A percentile compares a stretch with the other conserved stretches of the same genome.
phyloP scores from a whole-genome alignment of 305 asterid species.

The Fraxinus ornus region DNA sequence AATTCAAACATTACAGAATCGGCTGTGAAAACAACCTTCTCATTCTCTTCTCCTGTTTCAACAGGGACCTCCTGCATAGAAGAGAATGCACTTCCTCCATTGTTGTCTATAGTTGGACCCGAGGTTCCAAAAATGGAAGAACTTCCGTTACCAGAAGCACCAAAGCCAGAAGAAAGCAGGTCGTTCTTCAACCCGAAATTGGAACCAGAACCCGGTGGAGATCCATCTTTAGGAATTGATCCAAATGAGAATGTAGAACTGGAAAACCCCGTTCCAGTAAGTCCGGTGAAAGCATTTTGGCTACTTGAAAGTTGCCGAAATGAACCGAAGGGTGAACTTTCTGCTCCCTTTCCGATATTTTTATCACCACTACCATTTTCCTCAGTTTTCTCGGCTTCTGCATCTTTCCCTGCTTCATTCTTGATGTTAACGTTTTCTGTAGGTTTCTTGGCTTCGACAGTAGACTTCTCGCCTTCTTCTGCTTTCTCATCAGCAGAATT shows the following conservation, averaged over 20 bases:
- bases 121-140: constrained; percentile 55
- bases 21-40: constrained; percentile 64
- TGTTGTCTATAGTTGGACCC: constrained; percentile 34
- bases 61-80: constrained; percentile 67
- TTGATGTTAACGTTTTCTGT: constrained; percentile 21
- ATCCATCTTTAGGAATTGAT: constrained; percentile 47
- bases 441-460: constrained; percentile 25
- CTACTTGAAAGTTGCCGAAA: constrained; percentile 73
- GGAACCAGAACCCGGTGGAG: not conserved
- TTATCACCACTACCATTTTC: constrained; percentile 37
- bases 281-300: constrained; percentile 91
- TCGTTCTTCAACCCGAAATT: constrained; percentile 24
- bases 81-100: constrained; percentile 60
- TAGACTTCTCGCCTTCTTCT: constrained; percentile 22
- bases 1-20: constrained; percentile 78
- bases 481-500: constrained; percentile 39
- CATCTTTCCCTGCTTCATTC: constrained; percentile 34
- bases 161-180: constrained; percentile 45
- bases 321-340: constrained; percentile 60
- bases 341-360: constrained; percentile 43
- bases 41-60: constrained; percentile 95
- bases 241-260: constrained; percentile 82
- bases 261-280: constrained; percentile 86
- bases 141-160: constrained; percentile 50
- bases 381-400: constrained; percentile 32